Conservation (phyloP, 73 alveolate species). For the Uronychia binucleata region DNA sequence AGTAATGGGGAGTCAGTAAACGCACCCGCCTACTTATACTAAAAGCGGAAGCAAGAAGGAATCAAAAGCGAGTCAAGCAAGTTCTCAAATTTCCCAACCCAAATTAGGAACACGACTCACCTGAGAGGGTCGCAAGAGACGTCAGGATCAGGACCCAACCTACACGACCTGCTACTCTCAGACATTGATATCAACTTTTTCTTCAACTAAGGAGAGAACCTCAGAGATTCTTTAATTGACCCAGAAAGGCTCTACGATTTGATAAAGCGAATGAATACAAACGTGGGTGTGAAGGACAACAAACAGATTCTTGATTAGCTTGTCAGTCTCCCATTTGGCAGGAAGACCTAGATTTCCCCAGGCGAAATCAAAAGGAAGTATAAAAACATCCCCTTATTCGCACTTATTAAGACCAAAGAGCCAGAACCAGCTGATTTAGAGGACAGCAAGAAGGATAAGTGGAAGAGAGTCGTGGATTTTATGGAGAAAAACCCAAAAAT, state of each 20-base stretch:
- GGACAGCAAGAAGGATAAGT: neutral
- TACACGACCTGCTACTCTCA: neutral
- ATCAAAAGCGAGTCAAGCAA: neutral
- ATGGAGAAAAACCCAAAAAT: neutral
- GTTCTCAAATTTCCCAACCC: too few relatives aligned
- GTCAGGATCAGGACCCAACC: neutral
- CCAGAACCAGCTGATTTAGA: neutral
- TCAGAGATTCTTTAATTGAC: neutral
- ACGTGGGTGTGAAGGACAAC: neutral
- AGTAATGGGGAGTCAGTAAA: neutral
- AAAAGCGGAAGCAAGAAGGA: neutral
- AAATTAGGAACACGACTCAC: too few relatives aligned
- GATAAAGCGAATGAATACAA: neutral
- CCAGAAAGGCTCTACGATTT: neutral
- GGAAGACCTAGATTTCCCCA: neutral
- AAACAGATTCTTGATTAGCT: too few relatives aligned
- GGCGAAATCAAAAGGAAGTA: neutral
- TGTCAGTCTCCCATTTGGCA: too few relatives aligned
- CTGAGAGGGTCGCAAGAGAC: neutral
- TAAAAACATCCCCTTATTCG: neutral
- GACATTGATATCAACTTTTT: neutral
- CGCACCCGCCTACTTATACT: neutral
- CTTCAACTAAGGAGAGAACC: neutral
- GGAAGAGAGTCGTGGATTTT: neutral
- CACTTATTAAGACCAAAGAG: neutral